A percentile compares a stretch with the other conserved stretches of the same genome.
These are phyloP conservation scores for Hanseniaspora valbyensis DNA, from an alignment of 805 yeast species.

Conservation along the genomic window DNA sequence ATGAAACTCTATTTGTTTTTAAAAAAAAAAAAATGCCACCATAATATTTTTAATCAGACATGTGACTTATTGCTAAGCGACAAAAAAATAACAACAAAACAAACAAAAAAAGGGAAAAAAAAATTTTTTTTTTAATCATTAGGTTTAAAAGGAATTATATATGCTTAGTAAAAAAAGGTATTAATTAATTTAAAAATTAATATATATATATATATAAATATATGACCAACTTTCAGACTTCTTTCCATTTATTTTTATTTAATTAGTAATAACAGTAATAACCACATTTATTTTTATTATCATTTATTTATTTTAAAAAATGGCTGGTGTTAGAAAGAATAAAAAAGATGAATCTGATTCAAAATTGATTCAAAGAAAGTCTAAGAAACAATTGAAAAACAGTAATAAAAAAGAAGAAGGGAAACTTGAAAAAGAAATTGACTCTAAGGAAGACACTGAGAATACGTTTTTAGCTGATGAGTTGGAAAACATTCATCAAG, in stretches of 20 bases:
- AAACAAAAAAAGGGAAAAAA: too few species aligned
- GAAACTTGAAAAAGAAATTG: not conserved
- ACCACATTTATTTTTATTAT: too few species aligned
- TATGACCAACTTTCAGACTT: not conserved
- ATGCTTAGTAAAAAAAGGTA: too few species aligned
- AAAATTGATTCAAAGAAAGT: constrained; percentile 1
- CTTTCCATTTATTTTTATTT: not conserved
- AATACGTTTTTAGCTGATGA: not conserved
- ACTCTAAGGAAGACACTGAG: not conserved
- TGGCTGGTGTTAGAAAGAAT: constrained; percentile 4
- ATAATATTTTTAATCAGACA: too few species aligned
- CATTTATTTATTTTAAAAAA: not conserved
- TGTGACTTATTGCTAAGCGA: too few species aligned
- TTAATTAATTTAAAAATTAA: too few species aligned
- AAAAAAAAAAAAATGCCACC: too few species aligned
- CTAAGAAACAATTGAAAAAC: constrained; percentile 1
- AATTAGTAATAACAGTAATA: constrained; percentile 10
- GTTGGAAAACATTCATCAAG: not conserved
- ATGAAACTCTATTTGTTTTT: too few species aligned
- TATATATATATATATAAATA: not conserved
- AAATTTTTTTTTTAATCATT: too few species aligned
- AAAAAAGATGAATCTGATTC: not conserved
- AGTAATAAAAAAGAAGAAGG: not conserved
- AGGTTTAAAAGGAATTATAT: too few species aligned
- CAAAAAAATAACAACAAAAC: too few species aligned